phyloP scores from a whole-genome alignment of 257 asterid species.

The Solanum medicagineum region DNA sequence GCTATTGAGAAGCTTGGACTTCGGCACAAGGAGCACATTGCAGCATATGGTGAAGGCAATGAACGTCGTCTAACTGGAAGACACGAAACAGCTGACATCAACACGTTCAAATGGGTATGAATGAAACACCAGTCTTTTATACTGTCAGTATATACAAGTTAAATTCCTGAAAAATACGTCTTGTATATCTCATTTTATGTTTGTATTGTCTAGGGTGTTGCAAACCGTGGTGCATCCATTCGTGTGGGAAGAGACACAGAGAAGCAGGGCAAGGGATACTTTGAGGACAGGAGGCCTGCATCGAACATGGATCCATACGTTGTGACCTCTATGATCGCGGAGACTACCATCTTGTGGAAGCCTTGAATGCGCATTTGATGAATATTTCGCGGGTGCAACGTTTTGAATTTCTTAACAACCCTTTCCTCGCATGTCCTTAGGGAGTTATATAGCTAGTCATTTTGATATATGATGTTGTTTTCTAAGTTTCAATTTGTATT shows the following conservation, averaged over 20 bases:
- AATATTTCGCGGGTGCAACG: background rate
- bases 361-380: slow-evolving; percentile 1
- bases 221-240: slow-evolving; percentile 87
- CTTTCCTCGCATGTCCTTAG: background rate
- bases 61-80: slow-evolving; percentile 94
- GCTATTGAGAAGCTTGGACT: background rate
- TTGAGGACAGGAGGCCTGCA: slow-evolving; percentile 95
- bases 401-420: background rate
- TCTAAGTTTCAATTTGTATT: background rate
- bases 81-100: slow-evolving; percentile 77
- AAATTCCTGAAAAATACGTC: background rate
- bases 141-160: background rate
- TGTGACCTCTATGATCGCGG: slow-evolving; percentile 92
- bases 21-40: background rate
- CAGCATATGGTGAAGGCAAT: slow-evolving; percentile 77
- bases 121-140: background rate
- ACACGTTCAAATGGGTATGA: slow-evolving; percentile 67
- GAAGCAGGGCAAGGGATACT: slow-evolving; percentile 88
- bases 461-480: background rate
- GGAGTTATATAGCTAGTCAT: background rate
- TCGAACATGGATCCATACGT: slow-evolving; percentile 94
- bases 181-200: background rate
- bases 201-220: slow-evolving; percentile 21
- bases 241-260: slow-evolving; percentile 94
- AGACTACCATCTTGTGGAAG: slow-evolving; percentile 63